A percentile compares a stretch with the other conserved stretches of the same genome.
phyloP scores from a whole-genome alignment of 768 basidiomycete species.

The Nidula microcarpa region DNA sequence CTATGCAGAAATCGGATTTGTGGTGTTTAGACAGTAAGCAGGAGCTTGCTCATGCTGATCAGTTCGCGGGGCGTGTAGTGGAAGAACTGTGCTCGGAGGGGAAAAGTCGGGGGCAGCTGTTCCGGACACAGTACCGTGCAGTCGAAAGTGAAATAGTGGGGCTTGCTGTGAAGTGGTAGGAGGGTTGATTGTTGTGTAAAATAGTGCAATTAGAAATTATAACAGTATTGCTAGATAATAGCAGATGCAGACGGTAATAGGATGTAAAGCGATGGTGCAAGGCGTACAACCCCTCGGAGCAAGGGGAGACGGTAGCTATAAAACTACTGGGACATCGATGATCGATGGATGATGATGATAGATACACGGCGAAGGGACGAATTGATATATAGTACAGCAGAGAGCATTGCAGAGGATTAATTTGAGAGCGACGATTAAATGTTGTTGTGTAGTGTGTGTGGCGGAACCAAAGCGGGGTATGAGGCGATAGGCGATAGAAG shows the following conservation, averaged over 20 bases:
- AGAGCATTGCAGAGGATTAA: no score
- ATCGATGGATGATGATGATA: conserved; percentile 4
- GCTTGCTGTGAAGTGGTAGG: conserved; percentile 70
- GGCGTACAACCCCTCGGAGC: conserved; percentile 2
- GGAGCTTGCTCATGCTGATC: not conserved
- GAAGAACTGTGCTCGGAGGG: conserved; percentile 18
- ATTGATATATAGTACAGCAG: no score
- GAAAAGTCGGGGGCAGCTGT: conserved; percentile 37
- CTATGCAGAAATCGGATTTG: not conserved
- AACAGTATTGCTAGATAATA: not conserved
- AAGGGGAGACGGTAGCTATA: conserved; percentile 4
- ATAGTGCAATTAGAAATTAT: conserved; percentile 2
- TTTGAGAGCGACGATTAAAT: not conserved
- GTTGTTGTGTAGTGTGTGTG: no score
- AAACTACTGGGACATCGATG: conserved; percentile 1
- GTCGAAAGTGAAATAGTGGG: conserved; percentile 85
- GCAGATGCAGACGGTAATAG: no score
- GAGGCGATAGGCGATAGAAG: conserved; percentile 1
- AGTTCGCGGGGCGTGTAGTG: not conserved
- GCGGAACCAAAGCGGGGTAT: not conserved
- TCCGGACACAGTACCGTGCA: conserved; percentile 80
- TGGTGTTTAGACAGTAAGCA: not conserved
- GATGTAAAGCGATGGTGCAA: not conserved
- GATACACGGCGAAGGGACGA: conserved; percentile 1
- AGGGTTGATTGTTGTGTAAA: conserved; percentile 1